Conservation (phyloP, 2,329 filamentous ascomycete genomes). For the Verticillium klebahnii region DNA sequence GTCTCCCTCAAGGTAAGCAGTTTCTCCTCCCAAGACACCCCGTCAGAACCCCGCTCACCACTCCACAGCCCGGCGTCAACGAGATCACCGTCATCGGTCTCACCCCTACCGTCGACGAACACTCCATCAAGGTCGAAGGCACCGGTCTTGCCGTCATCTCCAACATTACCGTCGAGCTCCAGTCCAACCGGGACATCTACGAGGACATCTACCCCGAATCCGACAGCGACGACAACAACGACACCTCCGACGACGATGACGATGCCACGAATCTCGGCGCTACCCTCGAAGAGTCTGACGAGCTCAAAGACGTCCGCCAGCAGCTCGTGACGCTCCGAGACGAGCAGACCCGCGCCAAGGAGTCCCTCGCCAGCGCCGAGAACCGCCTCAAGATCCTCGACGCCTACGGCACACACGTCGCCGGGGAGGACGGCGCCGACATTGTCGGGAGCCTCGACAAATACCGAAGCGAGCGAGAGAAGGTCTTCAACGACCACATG, state of each 20-base stretch:
- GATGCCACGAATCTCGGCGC: conserved; percentile 14
- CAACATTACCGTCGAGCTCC: conserved; percentile 56
- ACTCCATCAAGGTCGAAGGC: conserved; percentile 58
- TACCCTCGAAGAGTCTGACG: conserved; percentile 9
- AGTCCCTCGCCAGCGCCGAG: conserved; percentile 26
- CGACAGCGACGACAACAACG: conserved; percentile 28
- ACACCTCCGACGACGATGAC: conserved; percentile 19
- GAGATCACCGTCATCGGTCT: conserved; percentile 54
- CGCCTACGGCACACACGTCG: conserved; percentile 29
- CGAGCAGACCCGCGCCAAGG: conserved; percentile 21
- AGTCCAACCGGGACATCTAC: conserved; percentile 51
- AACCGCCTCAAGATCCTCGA: conserved; percentile 37
- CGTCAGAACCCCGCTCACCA: conserved; percentile 31
- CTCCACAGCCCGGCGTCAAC: conserved; percentile 50
- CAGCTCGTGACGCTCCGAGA: conserved; percentile 25
- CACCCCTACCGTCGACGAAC: conserved; percentile 49
- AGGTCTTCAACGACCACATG: conserved; percentile 35
- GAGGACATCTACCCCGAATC: conserved; percentile 48
- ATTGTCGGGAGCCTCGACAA: conserved; percentile 32
- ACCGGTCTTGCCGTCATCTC: conserved; percentile 51
- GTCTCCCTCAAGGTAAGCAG: conserved; percentile 40
- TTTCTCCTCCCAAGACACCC: conserved; percentile 9
- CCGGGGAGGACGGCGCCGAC: conserved; percentile 24
- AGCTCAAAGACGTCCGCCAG: conserved; percentile 22
- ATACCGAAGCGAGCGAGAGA: conserved; percentile 38